A percentile compares a stretch with the other conserved stretches of the same genome.
Conservation (phyloP, 2,329 filamentous ascomycete genomes). For the Fusarium phyllophilum region DNA sequence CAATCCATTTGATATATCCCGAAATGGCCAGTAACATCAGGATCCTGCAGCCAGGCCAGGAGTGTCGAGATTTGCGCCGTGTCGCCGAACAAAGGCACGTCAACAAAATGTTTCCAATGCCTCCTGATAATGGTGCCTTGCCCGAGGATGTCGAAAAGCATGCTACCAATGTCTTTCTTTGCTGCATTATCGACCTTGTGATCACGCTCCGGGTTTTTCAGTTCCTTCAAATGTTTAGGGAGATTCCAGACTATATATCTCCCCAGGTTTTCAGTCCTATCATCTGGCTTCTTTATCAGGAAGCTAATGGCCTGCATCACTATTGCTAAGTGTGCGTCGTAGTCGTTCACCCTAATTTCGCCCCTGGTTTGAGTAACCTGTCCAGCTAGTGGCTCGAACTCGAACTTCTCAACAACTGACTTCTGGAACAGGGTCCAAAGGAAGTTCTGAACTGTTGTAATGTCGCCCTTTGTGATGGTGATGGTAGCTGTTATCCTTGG, state of each 20-base stretch:
- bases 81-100: neutral
- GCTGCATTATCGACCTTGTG: neutral
- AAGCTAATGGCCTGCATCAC: neutral
- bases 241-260: neutral
- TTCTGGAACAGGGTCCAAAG: neutral
- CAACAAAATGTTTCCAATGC: neutral
- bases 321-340: neutral
- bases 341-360: neutral
- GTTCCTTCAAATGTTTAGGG: neutral
- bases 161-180: neutral
- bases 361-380: neutral
- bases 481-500: neutral
- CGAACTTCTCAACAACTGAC: neutral
- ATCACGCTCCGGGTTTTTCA: neutral
- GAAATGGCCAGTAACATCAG: neutral
- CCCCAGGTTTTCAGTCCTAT: neutral
- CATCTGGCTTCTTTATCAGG: neutral
- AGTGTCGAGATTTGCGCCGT: neutral
- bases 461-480: neutral
- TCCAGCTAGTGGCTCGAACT: neutral
- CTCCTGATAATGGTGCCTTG: neutral
- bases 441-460: neutral
- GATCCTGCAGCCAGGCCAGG: neutral
- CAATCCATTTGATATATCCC: neutral
- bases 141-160: neutral